These are phyloP conservation scores for Backusella mclennaniae DNA, from an alignment of 192 early-diverging fungal genomes.

Conservation along the genomic window DNA sequence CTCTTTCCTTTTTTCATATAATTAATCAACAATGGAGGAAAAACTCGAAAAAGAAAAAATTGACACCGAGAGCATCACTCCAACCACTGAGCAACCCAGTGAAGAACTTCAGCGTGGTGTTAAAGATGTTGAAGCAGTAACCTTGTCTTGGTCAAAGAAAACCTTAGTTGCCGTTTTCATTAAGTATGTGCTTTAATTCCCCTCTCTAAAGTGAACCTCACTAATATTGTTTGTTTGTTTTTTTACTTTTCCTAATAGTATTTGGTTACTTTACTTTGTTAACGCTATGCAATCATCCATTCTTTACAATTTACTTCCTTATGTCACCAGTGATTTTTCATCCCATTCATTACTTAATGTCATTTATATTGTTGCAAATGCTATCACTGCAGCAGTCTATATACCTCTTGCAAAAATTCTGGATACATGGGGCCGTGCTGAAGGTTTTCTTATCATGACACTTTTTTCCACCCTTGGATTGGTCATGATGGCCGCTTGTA, in stretches of 20 bases:
- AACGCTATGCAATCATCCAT: slow-evolving; percentile 13
- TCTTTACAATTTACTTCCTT: not conserved
- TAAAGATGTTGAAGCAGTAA: not conserved
- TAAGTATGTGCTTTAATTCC: not conserved
- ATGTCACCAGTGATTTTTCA: slow-evolving; percentile 10
- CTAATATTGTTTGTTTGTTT: not conserved
- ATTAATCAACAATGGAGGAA: not conserved
- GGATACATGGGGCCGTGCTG: slow-evolving; percentile 8
- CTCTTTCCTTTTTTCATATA: not conserved
- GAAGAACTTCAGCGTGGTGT: not conserved
- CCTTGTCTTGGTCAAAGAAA: not conserved
- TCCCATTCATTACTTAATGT: slow-evolving; percentile 4
- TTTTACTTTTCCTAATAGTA: not conserved
- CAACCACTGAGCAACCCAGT: not conserved
- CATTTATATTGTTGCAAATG: slow-evolving; percentile 7
- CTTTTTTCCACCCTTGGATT: not conserved
- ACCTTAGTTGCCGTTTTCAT: not conserved
- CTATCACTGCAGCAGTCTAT: slow-evolving; percentile 6
- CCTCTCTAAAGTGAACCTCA: not conserved
- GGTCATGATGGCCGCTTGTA: slow-evolving; percentile 6
- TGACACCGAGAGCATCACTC: not conserved
- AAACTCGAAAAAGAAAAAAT: not conserved
- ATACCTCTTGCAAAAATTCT: slow-evolving; percentile 2
- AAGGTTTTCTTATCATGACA: slow-evolving; percentile 14
- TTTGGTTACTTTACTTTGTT: slow-evolving; percentile 1